Evolutionary conservation across 2,329 filamentous ascomycete species (phyloP).

Genomic region (Pestalotiopsis sp.): DNA sequence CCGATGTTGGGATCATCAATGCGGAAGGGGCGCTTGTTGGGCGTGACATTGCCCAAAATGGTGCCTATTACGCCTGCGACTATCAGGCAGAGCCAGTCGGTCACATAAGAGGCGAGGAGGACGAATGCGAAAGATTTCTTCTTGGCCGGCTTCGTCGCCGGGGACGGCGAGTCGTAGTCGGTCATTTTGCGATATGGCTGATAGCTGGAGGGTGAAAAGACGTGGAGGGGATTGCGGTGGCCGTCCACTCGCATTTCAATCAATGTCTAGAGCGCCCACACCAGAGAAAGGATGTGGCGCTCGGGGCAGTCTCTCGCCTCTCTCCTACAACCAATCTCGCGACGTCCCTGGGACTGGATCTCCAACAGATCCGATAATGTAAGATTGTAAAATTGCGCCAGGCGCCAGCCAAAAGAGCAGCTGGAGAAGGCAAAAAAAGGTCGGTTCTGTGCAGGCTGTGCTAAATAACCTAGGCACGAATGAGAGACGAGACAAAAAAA

Average conservation of each 20-base stretch:
- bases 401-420: background rate
- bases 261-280: slow-evolving; percentile 11
- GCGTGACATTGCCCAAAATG: slow-evolving; percentile 60
- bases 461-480: background rate
- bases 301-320: background rate
- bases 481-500: background rate
- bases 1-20: slow-evolving; percentile 77
- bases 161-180: slow-evolving; percentile 21
- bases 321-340: background rate
- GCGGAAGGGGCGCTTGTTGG: slow-evolving; percentile 72
- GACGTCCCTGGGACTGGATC: background rate
- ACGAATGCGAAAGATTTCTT: slow-evolving; percentile 25
- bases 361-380: background rate
- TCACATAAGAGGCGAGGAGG: slow-evolving; percentile 66
- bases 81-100: slow-evolving; percentile 75
- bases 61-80: slow-evolving; percentile 61
- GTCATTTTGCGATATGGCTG: slow-evolving; percentile 34
- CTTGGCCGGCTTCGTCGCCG: background rate
- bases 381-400: background rate
- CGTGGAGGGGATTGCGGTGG: slow-evolving; percentile 22
- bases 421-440: background rate
- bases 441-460: background rate
- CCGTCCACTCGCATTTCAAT: slow-evolving; percentile 29
- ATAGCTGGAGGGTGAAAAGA: slow-evolving; percentile 19
- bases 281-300: background rate